phyloP scores from a whole-genome alignment of 1,139 yeast genomes.

The Debaryomycetaceae sp. region DNA sequence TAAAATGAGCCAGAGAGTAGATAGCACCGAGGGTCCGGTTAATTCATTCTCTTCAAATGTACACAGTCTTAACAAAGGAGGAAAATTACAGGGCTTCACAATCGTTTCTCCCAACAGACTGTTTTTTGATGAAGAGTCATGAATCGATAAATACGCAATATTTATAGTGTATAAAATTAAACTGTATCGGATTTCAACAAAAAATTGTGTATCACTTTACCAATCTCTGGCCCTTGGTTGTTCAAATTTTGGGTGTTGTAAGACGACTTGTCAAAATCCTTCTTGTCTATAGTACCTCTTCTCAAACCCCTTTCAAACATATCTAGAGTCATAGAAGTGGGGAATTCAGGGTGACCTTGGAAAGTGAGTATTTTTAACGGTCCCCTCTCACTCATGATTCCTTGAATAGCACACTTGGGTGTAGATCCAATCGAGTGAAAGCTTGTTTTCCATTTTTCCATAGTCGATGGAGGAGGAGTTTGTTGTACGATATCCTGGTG shows the following conservation, averaged over 20 bases:
- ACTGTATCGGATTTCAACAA: slow-evolving; percentile 5
- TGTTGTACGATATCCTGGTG: slow-evolving; percentile 67
- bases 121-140: slow-evolving; percentile 21
- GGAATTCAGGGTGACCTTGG: slow-evolving; percentile 91
- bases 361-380: slow-evolving; percentile 53
- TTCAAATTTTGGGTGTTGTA: slow-evolving; percentile 27
- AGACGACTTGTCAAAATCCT: slow-evolving; percentile 22
- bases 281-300: slow-evolving; percentile 12
- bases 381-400: slow-evolving; percentile 46
- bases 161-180: neutral
- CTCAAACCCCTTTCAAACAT: slow-evolving; percentile 20
- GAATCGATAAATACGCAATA: neutral
- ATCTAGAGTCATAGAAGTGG: slow-evolving; percentile 28
- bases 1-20: slow-evolving; percentile 27
- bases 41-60: slow-evolving; percentile 5
- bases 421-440: slow-evolving; percentile 52
- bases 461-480: slow-evolving; percentile 34
- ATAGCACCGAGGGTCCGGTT: neutral
- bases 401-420: slow-evolving; percentile 57
- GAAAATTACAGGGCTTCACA: slow-evolving; percentile 40
- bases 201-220: slow-evolving; percentile 29
- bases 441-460: slow-evolving; percentile 11
- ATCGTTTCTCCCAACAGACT: slow-evolving; percentile 39
- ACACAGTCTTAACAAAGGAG: slow-evolving; percentile 22
- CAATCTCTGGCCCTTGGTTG: slow-evolving; percentile 36